Evolutionary conservation across 768 basidiomycete species (phyloP), one percentile per base, ranked within the genome.

Genomic region (Tephrocybe sp.): DNA sequence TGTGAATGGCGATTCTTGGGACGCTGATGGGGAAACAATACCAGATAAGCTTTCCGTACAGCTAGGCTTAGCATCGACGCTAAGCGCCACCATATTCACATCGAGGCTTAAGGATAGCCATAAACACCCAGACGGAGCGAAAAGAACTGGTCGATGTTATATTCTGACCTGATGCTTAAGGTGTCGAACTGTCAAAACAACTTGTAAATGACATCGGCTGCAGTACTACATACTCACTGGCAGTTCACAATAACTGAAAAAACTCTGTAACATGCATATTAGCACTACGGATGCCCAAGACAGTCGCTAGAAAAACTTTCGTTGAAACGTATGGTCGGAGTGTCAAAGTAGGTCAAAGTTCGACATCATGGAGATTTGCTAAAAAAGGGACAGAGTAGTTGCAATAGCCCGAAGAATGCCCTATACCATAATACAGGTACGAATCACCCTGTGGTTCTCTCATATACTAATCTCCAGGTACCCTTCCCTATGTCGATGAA

Each of bases 131-230:
- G 18, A 12, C 12, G 37, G 19, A 38, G 21, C 3, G 16, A 19
- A 7, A 38, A 38, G n/a, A 18, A 18, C 13, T 4, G 25, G 21
- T n/a, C n/a, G 22, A 39, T 11, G 36, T 4, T 22, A 25, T n/a
- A 8, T 27, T 30, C n/a, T 18, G 27, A 5, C 19, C 23, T 41
- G 37, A 22, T 52, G 16, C 46, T 42, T 31, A 21, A 44, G 47
- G 40, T 56, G 48, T 47, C 48, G 16, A 56, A 52, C 55, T 50
- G 55, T 56, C 51, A 56, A 29, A 38, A 18, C 11, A 4, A 38
- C 8, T 34, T 43, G 24, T 43, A 43, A 37, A 41, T 44, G 37
- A 42, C 15, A 23, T 21, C 15, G 18, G 41, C 15, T 38, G 22
- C 27, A 29, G 11, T 5, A 5, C 27, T 29, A 29, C 11, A 29